Base-by-base conservation (phyloP, 2,329 filamentous ascomycete genomes). In the Monascus ruber region DNA sequence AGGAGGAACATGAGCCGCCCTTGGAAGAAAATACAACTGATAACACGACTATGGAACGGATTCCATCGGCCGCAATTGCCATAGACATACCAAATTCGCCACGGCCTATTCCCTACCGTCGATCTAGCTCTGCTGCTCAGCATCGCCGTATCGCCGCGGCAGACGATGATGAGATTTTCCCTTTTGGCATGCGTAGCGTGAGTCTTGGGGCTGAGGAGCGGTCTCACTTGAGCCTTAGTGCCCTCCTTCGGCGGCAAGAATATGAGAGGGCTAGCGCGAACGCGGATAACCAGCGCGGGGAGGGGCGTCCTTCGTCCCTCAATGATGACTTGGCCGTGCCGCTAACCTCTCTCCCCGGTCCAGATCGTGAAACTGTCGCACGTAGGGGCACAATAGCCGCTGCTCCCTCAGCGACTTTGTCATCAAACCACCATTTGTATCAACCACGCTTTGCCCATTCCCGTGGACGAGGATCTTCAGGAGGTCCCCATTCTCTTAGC, bases 61-160 rank as follows among this genome's bases (percentile, higher is more conserved):
- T 52, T 11, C 54, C 59, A 27, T 55, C 60, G 6, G 58, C 59
- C 11, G 63, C 62, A 26, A 63, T 54, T 34, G 66, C 68, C 4
- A 71, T 71, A 35, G 64, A 69, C 36, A 71, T 71, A 17, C 69
- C 69, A 4, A 69, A 57, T 7, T 70, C 67, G 24, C 67, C 67
- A 1, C 58, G 59, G n/a, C 52, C 58, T 1, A 67, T 64, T 5
- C 49, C 50, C 26, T 69, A 64, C 39, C 63, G 65, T 29, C 61
- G 66, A 35, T 65, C 67, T 27, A 69, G 64, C 46, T 69, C 66
- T 34, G 64, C 54, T 29, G 64, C 64, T 31, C 63, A 66, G 36
- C 53, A 50, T 33, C 55, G 60, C 33, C 55, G 57, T 11, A 50
- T 51, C 3, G 43, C 56, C 10, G 54, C 62, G 5, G 55, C 61